Evolutionary conservation across 177 flowering plant species (phyloP), one percentile per base, ranked within the genome.

Genomic region (Vitis hybrid): DNA sequence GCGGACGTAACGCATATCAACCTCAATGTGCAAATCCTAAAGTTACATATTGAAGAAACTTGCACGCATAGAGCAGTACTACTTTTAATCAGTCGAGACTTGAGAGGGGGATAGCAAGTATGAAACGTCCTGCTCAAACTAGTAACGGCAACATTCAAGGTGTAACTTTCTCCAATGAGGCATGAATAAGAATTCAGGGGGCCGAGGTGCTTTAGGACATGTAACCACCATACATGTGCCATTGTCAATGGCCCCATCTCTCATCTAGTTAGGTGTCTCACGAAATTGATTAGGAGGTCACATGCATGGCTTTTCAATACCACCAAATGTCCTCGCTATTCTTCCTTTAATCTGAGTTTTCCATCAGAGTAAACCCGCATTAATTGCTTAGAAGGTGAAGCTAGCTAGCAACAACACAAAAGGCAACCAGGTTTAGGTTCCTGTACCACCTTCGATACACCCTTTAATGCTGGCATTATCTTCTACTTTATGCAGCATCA

Each of bases 281-380:
- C 66, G 73, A 54, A 66, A 75, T 48, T 73, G 7, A 21, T 7
- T 68, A 70, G 66, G 65, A 55, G 70, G 6, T 35, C 40, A 35
- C 58, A 50, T 15, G 7, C 24, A 24, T 70, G 69, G 67, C 64
- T 65, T 70, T 52, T 11, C 19, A 64, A 18, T 60, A 65, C 66
- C 35, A 56, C 30, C 69, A 54, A 70, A 70, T 69, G 73, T 74
- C 61, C 62, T 59, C 54, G 65, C 54, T 15, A 65, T 66, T 60
- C 69, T 59, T 6, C 40, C 6, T 35, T 35, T 6, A 35, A 4
- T 35, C 40, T 35, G 6, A 35, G 40, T 35, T 35, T 35, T 35
- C 40, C 40, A 35, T 35, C 6, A 35, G 6, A 35, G 60, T 15
- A 21, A 3, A 3, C 67, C 32, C 9, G 12, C 35, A 65, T 1